Percentiles rank a stretch among this genome's conserved stretches.
phyloP scores from a whole-genome alignment of 2,329 filamentous ascomycete species.

The Diaporthe sp. region DNA sequence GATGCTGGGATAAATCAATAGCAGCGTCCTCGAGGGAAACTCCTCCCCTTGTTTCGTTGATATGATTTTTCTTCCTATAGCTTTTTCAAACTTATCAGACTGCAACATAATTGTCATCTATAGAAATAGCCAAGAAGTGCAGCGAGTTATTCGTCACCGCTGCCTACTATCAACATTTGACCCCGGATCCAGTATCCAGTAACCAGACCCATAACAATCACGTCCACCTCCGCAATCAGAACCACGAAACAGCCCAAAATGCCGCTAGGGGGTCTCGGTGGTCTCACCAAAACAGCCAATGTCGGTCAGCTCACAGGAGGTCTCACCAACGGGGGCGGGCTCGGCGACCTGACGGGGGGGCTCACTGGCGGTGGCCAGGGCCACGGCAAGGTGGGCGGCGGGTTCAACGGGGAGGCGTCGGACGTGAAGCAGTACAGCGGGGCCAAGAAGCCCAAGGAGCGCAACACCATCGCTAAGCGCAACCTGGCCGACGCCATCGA shows the following conservation, averaged over 20 bases:
- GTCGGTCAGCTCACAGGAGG: not conserved
- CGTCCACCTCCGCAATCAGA: too few species aligned
- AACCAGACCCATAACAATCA: not conserved
- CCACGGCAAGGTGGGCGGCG: slow-evolving; percentile 30
- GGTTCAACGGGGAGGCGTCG: slow-evolving; percentile 28
- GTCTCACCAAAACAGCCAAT: not conserved
- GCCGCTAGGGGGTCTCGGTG: too few species aligned
- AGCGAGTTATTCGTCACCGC: not conserved
- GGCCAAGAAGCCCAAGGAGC: too few species aligned
- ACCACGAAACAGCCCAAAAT: too few species aligned
- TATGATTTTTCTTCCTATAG: too few species aligned
- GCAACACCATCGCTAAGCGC: too few species aligned
- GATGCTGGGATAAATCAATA: too few species aligned
- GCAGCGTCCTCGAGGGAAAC: too few species aligned
- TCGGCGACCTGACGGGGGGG: not conserved
- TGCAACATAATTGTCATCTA: not conserved
- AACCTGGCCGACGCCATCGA: too few species aligned
- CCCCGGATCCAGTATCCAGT: not conserved
- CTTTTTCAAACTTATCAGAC: too few species aligned
- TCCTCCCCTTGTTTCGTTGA: too few species aligned
- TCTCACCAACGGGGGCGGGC: not conserved
- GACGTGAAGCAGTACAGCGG: slow-evolving; percentile 36
- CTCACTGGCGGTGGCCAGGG: not conserved
- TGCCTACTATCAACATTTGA: not conserved
- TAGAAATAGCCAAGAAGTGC: not conserved